phyloP scores from a whole-genome alignment of 139 green algal species.

The Desmodesmus armatus region DNA sequence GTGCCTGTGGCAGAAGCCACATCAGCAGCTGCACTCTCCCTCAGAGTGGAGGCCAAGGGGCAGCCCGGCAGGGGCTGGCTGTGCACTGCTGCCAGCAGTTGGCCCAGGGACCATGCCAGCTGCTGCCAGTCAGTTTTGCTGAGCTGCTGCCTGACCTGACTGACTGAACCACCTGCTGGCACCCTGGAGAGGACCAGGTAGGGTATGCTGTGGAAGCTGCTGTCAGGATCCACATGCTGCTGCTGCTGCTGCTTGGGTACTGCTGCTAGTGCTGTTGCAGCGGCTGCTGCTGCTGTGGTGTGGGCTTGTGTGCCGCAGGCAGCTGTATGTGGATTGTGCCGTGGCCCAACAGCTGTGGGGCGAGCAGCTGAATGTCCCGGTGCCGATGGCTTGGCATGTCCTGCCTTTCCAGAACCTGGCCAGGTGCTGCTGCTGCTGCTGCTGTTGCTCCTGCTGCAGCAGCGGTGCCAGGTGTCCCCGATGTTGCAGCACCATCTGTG shows the following conservation, averaged over 20 bases:
- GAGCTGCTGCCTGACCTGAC: background rate
- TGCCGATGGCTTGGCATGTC: constrained; percentile 6
- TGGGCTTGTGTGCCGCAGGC: no score
- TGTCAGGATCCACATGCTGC: background rate
- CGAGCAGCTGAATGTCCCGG: background rate
- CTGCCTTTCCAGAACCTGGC: background rate
- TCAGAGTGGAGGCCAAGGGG: no score
- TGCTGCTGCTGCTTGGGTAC: constrained; percentile 3
- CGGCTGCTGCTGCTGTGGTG: no score
- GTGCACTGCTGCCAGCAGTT: constrained; percentile 8
- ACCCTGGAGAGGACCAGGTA: constrained; percentile 14
- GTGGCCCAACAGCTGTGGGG: background rate
- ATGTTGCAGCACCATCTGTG: no score
- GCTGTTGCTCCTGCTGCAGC: background rate
- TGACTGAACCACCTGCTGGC: background rate
- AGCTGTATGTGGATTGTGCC: background rate
- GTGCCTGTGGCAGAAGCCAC: no score
- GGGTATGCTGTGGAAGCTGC: background rate
- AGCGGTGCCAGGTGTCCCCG: background rate
- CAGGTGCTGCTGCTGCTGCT: background rate
- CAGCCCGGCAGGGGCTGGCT: no score
- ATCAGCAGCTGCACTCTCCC: no score
- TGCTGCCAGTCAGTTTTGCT: background rate
- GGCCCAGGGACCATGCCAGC: background rate
- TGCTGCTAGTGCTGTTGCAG: background rate